Base-by-base conservation (phyloP, 2,329 filamentous ascomycete genomes). In the Annulohypoxylon truncatum region DNA sequence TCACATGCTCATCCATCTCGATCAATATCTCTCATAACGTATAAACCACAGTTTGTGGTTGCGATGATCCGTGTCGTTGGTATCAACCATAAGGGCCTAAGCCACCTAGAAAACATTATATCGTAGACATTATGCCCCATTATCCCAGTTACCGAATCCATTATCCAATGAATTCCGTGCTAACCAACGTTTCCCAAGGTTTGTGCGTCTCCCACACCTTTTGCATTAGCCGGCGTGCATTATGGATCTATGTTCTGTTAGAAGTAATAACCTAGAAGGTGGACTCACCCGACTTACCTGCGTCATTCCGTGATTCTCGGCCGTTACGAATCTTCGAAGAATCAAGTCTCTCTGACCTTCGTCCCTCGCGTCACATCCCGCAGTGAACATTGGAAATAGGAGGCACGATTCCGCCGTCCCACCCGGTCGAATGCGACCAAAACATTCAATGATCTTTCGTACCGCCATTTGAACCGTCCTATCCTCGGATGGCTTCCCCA, bases 341-440 rank as follows among this genome's bases (percentile, higher is more conserved):
- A 95, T 87, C 72, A 87, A 83, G 22, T 80, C 79, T 52, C 89
- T 82, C 71, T 90, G 86, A 2, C 78, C 78, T 31, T 81, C 73
- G 51, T 89, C 85, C 59, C 80, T 80, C 0, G 89, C 88, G 76
- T 96, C 91, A 70, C 92, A 94, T 0, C 92, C 93, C 0, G 92
- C 92, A 0, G 91, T 92, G 77, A 96, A 96, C 79, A 96, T 89
- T 0, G 93, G 92, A 69, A 96, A 94, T 38, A 96, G 77, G 15
- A 92, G 80, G 73, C 91, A 93, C 7, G 88, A 89, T 77, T 95
- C 92, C 0, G 92, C 91, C 13, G 88, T 89, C 28, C 89, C 89
- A 4, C 91, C 90, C 10, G 83, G 80, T 10, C 87, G 81, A 51
- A 96, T 87, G 35, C 85, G 85, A 20, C 82, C 82, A 66, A 95